Base-by-base conservation (phyloP, 768 basidiomycete genomes). In the Boletus pseudopeckii region DNA sequence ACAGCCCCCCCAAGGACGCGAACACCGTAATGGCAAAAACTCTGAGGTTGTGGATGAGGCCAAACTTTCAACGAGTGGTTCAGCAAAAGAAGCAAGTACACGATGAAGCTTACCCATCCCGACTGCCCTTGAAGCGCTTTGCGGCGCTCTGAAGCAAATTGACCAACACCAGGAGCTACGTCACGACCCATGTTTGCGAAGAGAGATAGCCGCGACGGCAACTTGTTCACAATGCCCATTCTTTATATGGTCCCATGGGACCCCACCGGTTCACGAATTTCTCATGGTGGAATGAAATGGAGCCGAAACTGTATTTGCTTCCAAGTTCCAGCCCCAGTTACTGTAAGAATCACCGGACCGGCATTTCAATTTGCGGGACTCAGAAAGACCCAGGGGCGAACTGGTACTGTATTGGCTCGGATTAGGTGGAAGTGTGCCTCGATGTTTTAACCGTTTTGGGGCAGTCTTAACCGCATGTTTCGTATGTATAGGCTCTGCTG, bases 1-100 rank as follows among this genome's bases (percentile, higher is more conserved):
- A 84, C 77, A 92, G 69, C 62, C 88, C 88, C 65, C 90, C 90
- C 20, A 90, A 74, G 14, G 87, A 89, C 3, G 88, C 89, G 62
- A 90, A 92, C 18, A 88, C 78, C 14, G 89, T 82, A 48, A 89
- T 82, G 26, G 78, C 73, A 53, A 90, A 83, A 26, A 87, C 73
- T 59, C 75, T 77, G 43, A 80, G 75, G 65, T 92, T 92, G 55
- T 80, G 79, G 4, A 88, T 73, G 34, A 88, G 74, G 8, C 85
- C 86, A 52, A 77, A 78, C 85, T 54, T 53, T 22, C 18, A 20
- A 26, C 5, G 8, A 37, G 17, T 9, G 4, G 14, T 42, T 54
- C 5, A 42, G 22, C 37, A 32, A 22, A 32, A 17, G 28, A 7
- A 32, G 24, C 6, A 26, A 32, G 20, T 2, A 18, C 2, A 38